A percentile compares a stretch with the other conserved stretches of the same genome.
These are phyloP conservation scores for Stentor roeselii DNA, from an alignment of 73 alveolate species.

Conservation along the genomic window DNA sequence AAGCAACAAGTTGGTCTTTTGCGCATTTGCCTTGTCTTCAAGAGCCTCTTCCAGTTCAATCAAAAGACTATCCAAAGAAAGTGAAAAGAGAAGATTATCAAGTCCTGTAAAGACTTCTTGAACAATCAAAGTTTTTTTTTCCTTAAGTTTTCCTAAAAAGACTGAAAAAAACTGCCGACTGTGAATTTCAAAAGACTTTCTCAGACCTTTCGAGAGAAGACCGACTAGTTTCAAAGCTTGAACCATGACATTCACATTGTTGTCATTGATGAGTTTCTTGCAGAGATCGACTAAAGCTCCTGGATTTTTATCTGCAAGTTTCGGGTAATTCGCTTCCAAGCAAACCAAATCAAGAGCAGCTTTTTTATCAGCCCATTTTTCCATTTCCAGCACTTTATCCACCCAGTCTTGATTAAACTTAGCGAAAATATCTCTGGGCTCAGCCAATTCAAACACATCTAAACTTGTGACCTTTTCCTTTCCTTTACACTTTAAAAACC, in stretches of 20 bases:
- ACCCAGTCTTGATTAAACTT: background rate
- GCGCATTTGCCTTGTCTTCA: background rate
- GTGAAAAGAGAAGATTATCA: background rate
- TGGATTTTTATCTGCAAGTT: background rate
- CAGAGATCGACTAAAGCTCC: background rate
- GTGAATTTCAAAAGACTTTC: background rate
- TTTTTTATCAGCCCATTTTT: slow-evolving; percentile 22
- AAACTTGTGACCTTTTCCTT: slow-evolving; percentile 26
- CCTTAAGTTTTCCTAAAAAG: background rate
- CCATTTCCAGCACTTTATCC: background rate
- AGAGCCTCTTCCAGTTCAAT: background rate
- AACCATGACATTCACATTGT: slow-evolving; percentile 11
- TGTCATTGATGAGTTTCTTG: slow-evolving; percentile 16
- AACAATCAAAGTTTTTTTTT: background rate
- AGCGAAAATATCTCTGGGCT: background rate
- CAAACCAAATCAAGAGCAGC: background rate
- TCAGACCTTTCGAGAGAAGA: background rate
- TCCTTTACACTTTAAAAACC: slow-evolving; percentile 44
- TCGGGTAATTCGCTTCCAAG: background rate
- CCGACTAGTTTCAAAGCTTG: background rate
- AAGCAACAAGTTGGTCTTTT: background rate
- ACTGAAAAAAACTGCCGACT: background rate
- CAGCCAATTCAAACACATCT: background rate
- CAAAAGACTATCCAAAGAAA: slow-evolving; percentile 5
- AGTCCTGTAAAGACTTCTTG: background rate